Base-by-base conservation (phyloP, 768 basidiomycete species). In the Jaapia argillacea region DNA sequence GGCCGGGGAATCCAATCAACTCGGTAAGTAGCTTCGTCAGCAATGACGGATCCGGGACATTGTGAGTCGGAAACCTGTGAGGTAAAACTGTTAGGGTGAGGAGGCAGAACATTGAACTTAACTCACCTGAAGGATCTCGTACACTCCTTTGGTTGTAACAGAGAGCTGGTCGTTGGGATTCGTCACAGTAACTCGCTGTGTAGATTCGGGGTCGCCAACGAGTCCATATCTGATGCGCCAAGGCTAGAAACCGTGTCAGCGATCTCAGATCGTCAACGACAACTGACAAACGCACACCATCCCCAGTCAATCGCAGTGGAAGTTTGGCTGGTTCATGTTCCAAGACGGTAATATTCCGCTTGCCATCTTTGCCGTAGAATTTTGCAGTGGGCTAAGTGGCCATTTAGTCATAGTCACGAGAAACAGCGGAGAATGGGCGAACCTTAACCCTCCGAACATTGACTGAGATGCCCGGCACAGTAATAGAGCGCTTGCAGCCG, bases 241-340 rank as follows among this genome's bases (percentile, higher is more conserved):
- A 5, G 94, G 91, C 92, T 97, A 52, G 42, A 40, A 42, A 48
- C 14, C 16, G 28, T 38, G 18, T 18, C 25, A 14, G 21, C 7
- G 7, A 36, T n/a, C 14, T 14, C 6, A 48, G 36, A 4, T 6
- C 33, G 22, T 23, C 25, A 22, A 27, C n/a, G 37, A 36, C 25
- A 36, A 27, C 16, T 13, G 3, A 21, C 10, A 7, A 12, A 65
- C 81, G 48, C 61, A 94, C 93, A 39, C 81, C 84, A 58, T 93
- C 86, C 4, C 96, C 96, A 16, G 91, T 93, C 41, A 99, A 64
- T 22, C 92, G 75, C 33, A 97, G 63, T 28, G 91, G 91, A 7
- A 97, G 69, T 26, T 66, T 71, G 0, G 81, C 81, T 28, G 65
- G 63, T 46, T 89, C 83, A 35, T 81, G 76, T 53, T 93, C 85